Evolutionary conservation across 768 basidiomycete genomes (phyloP).

Genomic region (Lactarius evosmus): DNA sequence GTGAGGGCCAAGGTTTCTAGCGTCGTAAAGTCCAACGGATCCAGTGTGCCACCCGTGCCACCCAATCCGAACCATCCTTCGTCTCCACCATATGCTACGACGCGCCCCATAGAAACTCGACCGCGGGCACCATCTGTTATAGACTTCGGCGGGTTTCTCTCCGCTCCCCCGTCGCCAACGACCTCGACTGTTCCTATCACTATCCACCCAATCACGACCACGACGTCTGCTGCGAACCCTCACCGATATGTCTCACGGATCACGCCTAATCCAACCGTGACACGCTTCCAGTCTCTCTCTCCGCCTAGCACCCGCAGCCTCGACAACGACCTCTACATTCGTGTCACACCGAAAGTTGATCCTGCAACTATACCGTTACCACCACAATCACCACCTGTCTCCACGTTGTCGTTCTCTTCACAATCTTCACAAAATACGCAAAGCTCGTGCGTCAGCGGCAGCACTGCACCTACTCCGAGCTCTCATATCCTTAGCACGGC

Average conservation of each 20-base stretch:
- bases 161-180: constrained; percentile 24
- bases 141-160: constrained; percentile 32
- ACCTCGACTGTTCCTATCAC: constrained; percentile 13
- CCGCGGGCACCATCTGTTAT: constrained; percentile 36
- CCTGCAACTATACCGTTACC: constrained; percentile 58
- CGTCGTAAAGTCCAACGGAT: constrained; percentile 39
- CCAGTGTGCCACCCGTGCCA: constrained; percentile 18
- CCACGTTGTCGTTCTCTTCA: constrained; percentile 73
- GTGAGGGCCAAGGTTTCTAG: constrained; percentile 64
- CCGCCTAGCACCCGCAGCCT: constrained; percentile 30
- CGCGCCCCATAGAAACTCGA: constrained; percentile 22
- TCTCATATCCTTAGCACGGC: constrained; percentile 38
- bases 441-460: constrained; percentile 39
- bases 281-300: constrained; percentile 27
- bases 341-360: constrained; percentile 44
- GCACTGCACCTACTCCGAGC: constrained; percentile 42
- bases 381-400: constrained; percentile 67
- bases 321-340: constrained; percentile 36
- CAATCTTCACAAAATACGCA: constrained; percentile 46
- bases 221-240: constrained; percentile 54
- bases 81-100: constrained; percentile 23
- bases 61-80: constrained; percentile 12
- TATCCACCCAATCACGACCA: constrained; percentile 55
- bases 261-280: constrained; percentile 19
- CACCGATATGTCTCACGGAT: constrained; percentile 39